phyloP scores from a whole-genome alignment of 768 basidiomycete species.

The Amanita subjunquillea region DNA sequence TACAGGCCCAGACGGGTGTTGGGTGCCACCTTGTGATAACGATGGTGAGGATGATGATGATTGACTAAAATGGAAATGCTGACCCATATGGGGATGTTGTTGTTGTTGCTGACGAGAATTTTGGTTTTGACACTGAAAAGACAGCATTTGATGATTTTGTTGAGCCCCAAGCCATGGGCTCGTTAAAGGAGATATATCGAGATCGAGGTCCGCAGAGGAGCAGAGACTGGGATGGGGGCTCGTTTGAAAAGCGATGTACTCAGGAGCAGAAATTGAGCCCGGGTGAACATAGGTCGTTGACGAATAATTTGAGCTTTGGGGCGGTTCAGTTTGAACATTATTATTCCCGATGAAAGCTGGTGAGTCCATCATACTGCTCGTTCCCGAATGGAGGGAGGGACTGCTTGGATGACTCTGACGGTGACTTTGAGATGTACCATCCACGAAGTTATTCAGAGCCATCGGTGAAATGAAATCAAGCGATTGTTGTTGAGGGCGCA shows the following conservation, averaged over 20 bases:
- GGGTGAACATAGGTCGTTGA: constrained; percentile 9
- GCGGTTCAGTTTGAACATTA: constrained; percentile 6
- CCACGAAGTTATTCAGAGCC: neutral
- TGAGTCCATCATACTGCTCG: neutral
- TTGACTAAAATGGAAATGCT: constrained; percentile 4
- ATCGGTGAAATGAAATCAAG: constrained; percentile 5
- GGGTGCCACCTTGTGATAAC: neutral
- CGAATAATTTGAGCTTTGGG: constrained; percentile 16
- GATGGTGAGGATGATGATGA: constrained; percentile 8
- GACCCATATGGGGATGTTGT: constrained; percentile 2
- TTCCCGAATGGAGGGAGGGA: neutral
- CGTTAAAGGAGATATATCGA: constrained; percentile 71
- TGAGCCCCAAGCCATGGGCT: constrained; percentile 73
- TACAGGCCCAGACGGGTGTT: neutral
- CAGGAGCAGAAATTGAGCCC: constrained; percentile 56
- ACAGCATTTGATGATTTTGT: constrained; percentile 12
- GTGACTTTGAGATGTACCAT: neutral
- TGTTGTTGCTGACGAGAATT: constrained; percentile 4
- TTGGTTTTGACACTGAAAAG: neutral
- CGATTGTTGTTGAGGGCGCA: constrained; percentile 9
- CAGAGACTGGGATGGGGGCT: constrained; percentile 15
- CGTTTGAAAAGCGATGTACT: constrained; percentile 60
- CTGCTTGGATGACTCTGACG: constrained; percentile 2
- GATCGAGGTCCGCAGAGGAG: constrained; percentile 46
- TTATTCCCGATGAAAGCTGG: neutral